These are phyloP conservation scores for Fusarium caatingaense DNA, from an alignment of 2,329 filamentous ascomycete species.

Conservation along the genomic window DNA sequence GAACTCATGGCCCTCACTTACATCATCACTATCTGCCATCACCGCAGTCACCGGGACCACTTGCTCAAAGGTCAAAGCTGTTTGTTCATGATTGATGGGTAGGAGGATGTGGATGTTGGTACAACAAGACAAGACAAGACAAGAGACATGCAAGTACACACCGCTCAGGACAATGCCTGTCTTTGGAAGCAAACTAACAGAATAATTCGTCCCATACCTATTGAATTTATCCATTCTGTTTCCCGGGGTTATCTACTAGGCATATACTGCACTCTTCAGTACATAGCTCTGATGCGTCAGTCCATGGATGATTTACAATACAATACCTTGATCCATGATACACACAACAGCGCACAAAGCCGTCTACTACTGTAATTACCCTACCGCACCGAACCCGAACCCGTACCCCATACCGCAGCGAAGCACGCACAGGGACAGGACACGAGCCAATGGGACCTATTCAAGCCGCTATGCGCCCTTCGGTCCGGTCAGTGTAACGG, in stretches of 20 bases:
- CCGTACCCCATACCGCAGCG: conserved; percentile 10
- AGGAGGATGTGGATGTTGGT: neutral
- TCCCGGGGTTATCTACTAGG: conserved; percentile 8
- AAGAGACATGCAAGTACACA: conserved; percentile 23
- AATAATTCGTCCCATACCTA: conserved; percentile 8
- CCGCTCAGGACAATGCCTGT: conserved; percentile 18
- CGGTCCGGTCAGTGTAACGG: conserved; percentile 33
- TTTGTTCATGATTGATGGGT: conserved; percentile 6
- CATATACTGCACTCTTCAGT: neutral
- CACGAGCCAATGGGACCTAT: conserved; percentile 7
- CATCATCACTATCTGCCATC: conserved; percentile 36
- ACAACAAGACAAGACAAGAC: neutral
- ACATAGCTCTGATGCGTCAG: neutral
- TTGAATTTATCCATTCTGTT: neutral
- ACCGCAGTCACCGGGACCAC: conserved; percentile 30
- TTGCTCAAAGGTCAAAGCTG: conserved; percentile 27
- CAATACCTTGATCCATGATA: conserved; percentile 9
- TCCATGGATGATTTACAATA: conserved; percentile 13
- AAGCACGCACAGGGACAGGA: conserved; percentile 10
- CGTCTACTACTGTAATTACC: conserved; percentile 15
- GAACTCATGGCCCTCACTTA: conserved; percentile 37
- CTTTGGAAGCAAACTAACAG: conserved; percentile 11
- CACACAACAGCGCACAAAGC: conserved; percentile 23
- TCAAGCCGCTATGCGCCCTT: conserved; percentile 22
- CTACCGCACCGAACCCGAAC: neutral